Base-by-base conservation (phyloP, 179 eudicot genomes). In the Actinidia arguta region DNA sequence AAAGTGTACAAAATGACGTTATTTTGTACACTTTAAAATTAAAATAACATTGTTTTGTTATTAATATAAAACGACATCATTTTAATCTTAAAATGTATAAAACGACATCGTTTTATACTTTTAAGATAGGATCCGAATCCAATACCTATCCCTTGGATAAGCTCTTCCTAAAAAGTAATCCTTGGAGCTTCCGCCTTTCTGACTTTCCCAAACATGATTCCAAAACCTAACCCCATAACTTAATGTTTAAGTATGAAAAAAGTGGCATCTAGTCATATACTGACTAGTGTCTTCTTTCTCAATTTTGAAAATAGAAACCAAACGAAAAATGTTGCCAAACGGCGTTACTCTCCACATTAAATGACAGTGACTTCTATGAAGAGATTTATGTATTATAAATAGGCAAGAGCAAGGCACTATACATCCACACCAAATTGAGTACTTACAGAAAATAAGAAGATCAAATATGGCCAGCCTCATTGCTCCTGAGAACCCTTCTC, bases 401-500 rank as follows among this genome's bases (percentile, higher is more conserved):
- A 14, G 47, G 71, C 20, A 31, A 66, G 71, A 6, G 71, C 71
- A 66, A 13, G 4, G 0, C 71, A 13, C 27, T 6, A 13, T 18
- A 11, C 42, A 36, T 11, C 42, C 18, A 12, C 44, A 66, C 12
- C 70, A 66, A 66, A 66, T 31, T 66, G 25, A 44, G 18, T n/a
- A n/a, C 70, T 66, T 31, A 7, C 36, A 0, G 7, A 36, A 31
- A 67, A n/a, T n/a, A n/a, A 67, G 1, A n/a, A 20, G 6, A 11
- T 67, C 48, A 71, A 71, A 27, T 4, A 94, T 94, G 98, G 86
- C 98, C 48, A 92, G 93, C 88, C 78, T 93, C 71, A 83, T 89
- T 85, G 88, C 82, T 80, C 91, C 92, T 75, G 90, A 85, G 25
- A 78, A 85, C 63, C 51, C 89, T n/a, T 92, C 95, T 85, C 91